phyloP scores from a whole-genome alignment of 305 asterid species.

The Fraxinus nigra region DNA sequence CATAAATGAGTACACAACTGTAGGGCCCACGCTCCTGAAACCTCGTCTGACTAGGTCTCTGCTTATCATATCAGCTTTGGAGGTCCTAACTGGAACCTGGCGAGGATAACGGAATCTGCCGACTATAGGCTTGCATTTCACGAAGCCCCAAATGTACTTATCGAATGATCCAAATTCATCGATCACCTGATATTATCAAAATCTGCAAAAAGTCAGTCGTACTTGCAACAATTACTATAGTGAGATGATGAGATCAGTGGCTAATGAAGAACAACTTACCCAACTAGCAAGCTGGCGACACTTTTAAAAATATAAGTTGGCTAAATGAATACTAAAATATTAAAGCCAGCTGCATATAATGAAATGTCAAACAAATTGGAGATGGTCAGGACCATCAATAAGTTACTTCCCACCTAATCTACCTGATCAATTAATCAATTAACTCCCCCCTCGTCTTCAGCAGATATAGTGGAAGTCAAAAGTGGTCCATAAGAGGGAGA shows the following conservation, averaged over 20 bases:
- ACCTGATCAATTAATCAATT: conserved; percentile 16
- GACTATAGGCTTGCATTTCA: conserved; percentile 39
- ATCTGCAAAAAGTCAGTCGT: conserved; percentile 18
- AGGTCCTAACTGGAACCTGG: conserved; percentile 46
- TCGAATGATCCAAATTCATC: conserved; percentile 47
- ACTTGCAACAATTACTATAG: not conserved
- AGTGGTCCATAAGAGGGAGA: conserved; percentile 16
- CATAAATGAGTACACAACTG: conserved; percentile 45
- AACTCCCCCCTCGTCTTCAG: not conserved
- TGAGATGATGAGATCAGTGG: not conserved
- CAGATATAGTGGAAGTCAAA: not conserved
- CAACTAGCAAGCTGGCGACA: conserved; percentile 6
- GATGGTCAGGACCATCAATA: conserved; percentile 27
- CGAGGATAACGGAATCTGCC: conserved; percentile 39
- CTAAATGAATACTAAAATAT: not conserved
- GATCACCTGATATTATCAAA: conserved; percentile 28
- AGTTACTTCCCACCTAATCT: conserved; percentile 29
- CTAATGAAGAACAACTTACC: not conserved
- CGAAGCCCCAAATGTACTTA: conserved; percentile 50
- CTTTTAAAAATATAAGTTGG: not conserved
- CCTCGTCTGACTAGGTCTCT: conserved; percentile 46
- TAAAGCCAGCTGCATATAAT: not conserved
- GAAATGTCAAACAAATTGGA: conserved; percentile 12
- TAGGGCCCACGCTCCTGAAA: conserved; percentile 45
- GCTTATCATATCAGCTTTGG: conserved; percentile 45